These are phyloP conservation scores for Ceratocystis cacaofunesta DNA, from an alignment of 2,329 filamentous ascomycete species.

Conservation along the genomic window DNA sequence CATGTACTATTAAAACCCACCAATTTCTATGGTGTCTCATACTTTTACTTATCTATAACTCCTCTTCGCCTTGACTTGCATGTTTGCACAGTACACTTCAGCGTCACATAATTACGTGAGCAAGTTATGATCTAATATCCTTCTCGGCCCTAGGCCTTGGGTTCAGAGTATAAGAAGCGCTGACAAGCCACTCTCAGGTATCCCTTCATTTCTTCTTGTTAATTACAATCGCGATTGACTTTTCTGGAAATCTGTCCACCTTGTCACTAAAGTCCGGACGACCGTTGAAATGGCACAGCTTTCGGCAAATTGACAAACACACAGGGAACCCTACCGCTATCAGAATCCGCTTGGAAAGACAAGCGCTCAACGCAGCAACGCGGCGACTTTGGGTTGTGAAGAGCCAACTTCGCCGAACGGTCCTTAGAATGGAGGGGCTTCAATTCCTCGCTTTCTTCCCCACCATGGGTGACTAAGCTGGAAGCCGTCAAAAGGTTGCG, in stretches of 20 bases:
- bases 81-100: not conserved
- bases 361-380: not conserved
- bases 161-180: not conserved
- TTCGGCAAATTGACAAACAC: too few species aligned
- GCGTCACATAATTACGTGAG: slow-evolving; percentile 6
- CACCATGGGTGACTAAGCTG: slow-evolving; percentile 11
- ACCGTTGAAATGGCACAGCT: too few species aligned
- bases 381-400: not conserved
- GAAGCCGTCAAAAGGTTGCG: slow-evolving; percentile 8
- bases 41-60: too few species aligned
- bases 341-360: not conserved
- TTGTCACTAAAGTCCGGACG: too few species aligned
- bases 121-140: slow-evolving; percentile 15
- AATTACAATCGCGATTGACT: not conserved
- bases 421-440: not conserved
- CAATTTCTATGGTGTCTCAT: too few species aligned
- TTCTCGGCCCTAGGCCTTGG: slow-evolving; percentile 7
- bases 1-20: too few species aligned
- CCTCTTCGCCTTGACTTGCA: not conserved
- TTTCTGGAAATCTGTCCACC: not conserved
- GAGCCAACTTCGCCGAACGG: not conserved
- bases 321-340: too few species aligned
- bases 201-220: not conserved
- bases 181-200: not conserved
- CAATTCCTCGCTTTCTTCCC: not conserved